phyloP scores from a whole-genome alignment of 108 stramenopile genomes.

The Mayamaea pseudoterrestris region DNA sequence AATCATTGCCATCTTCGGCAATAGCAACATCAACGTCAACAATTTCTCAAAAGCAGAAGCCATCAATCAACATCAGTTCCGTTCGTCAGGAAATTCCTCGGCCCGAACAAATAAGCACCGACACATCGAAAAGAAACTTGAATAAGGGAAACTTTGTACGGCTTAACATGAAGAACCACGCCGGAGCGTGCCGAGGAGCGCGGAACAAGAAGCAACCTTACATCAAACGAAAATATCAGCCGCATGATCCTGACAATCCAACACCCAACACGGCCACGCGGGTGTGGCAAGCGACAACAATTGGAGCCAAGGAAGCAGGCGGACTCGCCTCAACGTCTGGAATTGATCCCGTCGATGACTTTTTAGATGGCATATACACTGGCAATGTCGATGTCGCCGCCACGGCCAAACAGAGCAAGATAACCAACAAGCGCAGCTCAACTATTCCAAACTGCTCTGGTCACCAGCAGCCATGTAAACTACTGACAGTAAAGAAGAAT shows the following conservation, averaged over 20 bases:
- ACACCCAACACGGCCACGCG: background rate
- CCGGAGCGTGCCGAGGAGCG: constrained; percentile 73
- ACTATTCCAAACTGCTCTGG: constrained; percentile 44
- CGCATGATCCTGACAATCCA: constrained; percentile 7
- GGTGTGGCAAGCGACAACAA: constrained; percentile 22
- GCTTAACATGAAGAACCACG: constrained; percentile 57
- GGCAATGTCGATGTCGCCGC: constrained; percentile 4
- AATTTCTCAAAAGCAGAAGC: too few relatives aligned
- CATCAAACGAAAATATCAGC: constrained; percentile 2
- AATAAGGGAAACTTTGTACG: constrained; percentile 84
- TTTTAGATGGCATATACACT: constrained; percentile 56
- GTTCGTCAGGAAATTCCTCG: too few relatives aligned
- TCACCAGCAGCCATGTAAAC: constrained; percentile 65
- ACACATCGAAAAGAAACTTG: too few relatives aligned
- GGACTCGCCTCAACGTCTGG: constrained; percentile 29
- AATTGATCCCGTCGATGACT: constrained; percentile 80
- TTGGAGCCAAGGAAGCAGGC: constrained; percentile 2
- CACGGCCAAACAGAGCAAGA: constrained; percentile 3
- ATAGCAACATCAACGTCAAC: too few relatives aligned
- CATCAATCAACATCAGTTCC: too few relatives aligned
- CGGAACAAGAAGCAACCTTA: constrained; percentile 50
- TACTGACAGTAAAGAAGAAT: constrained; percentile 70
- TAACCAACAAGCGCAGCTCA: background rate
- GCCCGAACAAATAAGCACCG: too few relatives aligned
- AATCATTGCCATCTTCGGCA: too few relatives aligned